Evolutionary conservation across 345 rosid species (phyloP).

Genomic region (Citrus inodora): DNA sequence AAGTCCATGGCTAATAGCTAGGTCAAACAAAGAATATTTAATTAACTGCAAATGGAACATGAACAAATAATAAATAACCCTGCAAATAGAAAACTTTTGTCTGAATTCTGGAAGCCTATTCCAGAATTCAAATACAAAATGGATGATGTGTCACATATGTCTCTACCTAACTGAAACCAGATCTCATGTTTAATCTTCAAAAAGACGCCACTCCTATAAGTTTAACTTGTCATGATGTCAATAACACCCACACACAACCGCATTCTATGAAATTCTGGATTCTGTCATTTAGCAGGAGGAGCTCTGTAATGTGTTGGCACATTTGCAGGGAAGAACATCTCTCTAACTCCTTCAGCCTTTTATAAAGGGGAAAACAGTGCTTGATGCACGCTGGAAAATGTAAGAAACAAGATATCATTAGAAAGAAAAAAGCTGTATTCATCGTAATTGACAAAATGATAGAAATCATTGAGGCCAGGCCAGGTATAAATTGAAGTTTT

Average conservation of each 20-base stretch:
- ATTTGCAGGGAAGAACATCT: background rate
- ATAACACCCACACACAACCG: background rate
- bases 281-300: background rate
- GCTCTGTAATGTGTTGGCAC: background rate
- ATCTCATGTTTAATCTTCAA: background rate
- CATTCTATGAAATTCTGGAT: background rate
- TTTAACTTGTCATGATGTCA: background rate
- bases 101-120: background rate
- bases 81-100: background rate
- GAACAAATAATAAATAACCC: no score
- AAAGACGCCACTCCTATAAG: background rate
- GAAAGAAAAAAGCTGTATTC: background rate
- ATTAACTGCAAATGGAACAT: background rate
- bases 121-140: background rate
- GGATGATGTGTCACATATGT: background rate
- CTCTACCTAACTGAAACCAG: background rate
- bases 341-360: background rate
- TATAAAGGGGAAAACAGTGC: background rate
- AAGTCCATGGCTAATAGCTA: background rate
- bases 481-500: background rate
- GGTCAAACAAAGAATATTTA: background rate
- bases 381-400: background rate
- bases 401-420: background rate
- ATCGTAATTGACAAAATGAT: no score
- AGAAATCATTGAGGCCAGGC: background rate